phyloP scores from a whole-genome alignment of 2,329 filamentous ascomycete genomes.

The Fusarium keratoplasticum region DNA sequence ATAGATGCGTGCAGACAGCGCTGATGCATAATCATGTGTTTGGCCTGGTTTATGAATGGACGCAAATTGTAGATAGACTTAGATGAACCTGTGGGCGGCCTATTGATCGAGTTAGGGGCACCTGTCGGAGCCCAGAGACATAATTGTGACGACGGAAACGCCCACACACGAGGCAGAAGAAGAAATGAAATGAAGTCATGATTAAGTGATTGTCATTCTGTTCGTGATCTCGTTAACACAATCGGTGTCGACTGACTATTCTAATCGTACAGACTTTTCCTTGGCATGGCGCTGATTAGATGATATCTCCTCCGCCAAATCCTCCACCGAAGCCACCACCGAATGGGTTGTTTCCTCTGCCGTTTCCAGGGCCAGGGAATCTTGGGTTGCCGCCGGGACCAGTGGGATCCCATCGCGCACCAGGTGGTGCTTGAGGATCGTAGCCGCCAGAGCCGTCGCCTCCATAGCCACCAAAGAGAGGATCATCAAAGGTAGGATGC shows the following conservation, averaged over 20 bases:
- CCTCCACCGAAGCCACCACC: slow-evolving; percentile 54
- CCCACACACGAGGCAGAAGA: not conserved
- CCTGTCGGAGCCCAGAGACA: not conserved
- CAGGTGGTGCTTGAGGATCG: slow-evolving; percentile 83
- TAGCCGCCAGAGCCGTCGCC: slow-evolving; percentile 47
- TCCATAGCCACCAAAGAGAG: slow-evolving; percentile 72
- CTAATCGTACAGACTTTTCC: slow-evolving; percentile 11
- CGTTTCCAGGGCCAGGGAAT: slow-evolving; percentile 58
- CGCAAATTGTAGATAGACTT: slow-evolving; percentile 39
- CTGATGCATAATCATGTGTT: not conserved
- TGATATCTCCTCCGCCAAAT: slow-evolving; percentile 48
- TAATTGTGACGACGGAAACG: not conserved
- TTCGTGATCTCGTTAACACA: slow-evolving; percentile 12
- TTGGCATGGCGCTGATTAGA: slow-evolving; percentile 30
- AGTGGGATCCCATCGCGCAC: slow-evolving; percentile 90
- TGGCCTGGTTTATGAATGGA: slow-evolving; percentile 34
- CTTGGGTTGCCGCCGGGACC: slow-evolving; percentile 72
- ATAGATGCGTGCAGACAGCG: slow-evolving; percentile 10
- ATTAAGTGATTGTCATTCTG: slow-evolving; percentile 20
- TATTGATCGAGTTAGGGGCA: not conserved
- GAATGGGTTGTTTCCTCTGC: slow-evolving; percentile 53
- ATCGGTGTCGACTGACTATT: slow-evolving; percentile 4
- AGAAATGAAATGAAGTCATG: not conserved
- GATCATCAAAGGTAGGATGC: slow-evolving; percentile 96
- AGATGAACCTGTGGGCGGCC: slow-evolving; percentile 24